These are phyloP conservation scores for Rhynchospora pubera DNA, from an alignment of 176 grass and related monocot genomes.

Conservation along the genomic window DNA sequence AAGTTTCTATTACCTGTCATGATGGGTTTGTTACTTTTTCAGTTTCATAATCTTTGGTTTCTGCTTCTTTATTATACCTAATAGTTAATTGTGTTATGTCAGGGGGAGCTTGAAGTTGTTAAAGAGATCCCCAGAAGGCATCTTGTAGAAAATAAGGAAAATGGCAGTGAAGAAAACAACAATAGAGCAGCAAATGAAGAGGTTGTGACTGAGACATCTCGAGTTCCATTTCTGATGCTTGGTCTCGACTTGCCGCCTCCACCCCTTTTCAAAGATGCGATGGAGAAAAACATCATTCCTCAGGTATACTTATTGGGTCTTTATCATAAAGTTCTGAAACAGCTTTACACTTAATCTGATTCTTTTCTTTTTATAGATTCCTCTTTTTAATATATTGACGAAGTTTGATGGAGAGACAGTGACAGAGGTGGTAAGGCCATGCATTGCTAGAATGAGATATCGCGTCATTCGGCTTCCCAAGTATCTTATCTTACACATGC, in stretches of 20 bases:
- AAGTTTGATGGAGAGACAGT: slow-evolving; percentile 89
- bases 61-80: not conserved
- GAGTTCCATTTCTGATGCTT: slow-evolving; percentile 86
- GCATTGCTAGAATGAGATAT: slow-evolving; percentile 90
- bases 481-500: slow-evolving; percentile 92
- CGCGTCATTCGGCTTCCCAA: slow-evolving; percentile 76
- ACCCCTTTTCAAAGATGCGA: slow-evolving; percentile 96
- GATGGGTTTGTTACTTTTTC: not conserved
- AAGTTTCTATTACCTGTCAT: not conserved
- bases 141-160: slow-evolving; percentile 52
- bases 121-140: slow-evolving; percentile 66
- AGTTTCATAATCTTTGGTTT: not conserved
- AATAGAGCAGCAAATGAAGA: slow-evolving; percentile 37
- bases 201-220: slow-evolving; percentile 58
- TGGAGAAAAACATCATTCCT: slow-evolving; percentile 99
- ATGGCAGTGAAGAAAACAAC: slow-evolving; percentile 42
- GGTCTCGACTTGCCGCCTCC: slow-evolving; percentile 93
- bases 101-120: slow-evolving; percentile 97
- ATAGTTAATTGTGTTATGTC: slow-evolving; percentile 8
- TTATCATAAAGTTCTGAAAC: not conserved
- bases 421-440: slow-evolving; percentile 80
- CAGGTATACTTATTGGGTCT: slow-evolving; percentile 46
- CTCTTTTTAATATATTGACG: slow-evolving; percentile 95
- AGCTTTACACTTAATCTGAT: not conserved
- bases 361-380: slow-evolving; percentile 44